These are phyloP conservation scores for Oryza brachyantha DNA, from an alignment of 176 grass and related monocot genomes.

Conservation along the genomic window DNA sequence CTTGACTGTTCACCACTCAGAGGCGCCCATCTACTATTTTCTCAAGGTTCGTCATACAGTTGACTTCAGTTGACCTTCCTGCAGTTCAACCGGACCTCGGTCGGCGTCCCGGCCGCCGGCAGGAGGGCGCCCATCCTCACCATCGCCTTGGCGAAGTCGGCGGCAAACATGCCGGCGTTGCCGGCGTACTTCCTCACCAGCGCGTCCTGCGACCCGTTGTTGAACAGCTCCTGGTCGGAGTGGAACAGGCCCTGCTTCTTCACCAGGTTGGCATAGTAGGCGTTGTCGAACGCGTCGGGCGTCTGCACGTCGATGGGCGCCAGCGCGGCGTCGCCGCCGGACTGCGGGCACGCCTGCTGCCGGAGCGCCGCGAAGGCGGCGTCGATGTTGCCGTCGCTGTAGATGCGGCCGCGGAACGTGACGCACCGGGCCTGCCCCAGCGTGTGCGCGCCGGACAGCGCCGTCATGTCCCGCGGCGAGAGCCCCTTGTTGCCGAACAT, in stretches of 20 bases:
- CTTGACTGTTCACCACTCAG: slow-evolving; percentile 8
- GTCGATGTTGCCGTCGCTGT: slow-evolving; percentile 49
- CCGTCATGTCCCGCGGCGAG: slow-evolving; percentile 57
- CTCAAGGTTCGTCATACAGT: background rate
- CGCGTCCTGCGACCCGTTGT: slow-evolving; percentile 56
- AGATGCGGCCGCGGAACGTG: slow-evolving; percentile 57
- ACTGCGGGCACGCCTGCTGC: slow-evolving; percentile 54
- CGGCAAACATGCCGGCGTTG: slow-evolving; percentile 26
- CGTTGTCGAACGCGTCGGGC: slow-evolving; percentile 59
- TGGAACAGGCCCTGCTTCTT: slow-evolving; percentile 37
- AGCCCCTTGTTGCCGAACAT: slow-evolving; percentile 55
- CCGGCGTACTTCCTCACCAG: slow-evolving; percentile 45
- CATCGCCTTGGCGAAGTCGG: slow-evolving; percentile 68
- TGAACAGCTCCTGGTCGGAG: slow-evolving; percentile 74
- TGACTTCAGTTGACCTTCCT: slow-evolving; percentile 44
- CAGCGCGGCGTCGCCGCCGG: slow-evolving; percentile 31
- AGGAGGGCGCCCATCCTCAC: slow-evolving; percentile 54
- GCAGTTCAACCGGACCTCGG: slow-evolving; percentile 63
- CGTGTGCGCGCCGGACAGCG: slow-evolving; percentile 73
- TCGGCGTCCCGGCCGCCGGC: slow-evolving; percentile 39
- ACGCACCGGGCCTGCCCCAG: slow-evolving; percentile 54
- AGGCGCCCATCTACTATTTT: too few relatives aligned
- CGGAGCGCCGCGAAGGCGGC: slow-evolving; percentile 42
- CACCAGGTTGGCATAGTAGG: slow-evolving; percentile 56
- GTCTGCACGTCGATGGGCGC: slow-evolving; percentile 57